Evolutionary conservation across 2,329 filamentous ascomycete species (phyloP).

Genomic region (Phyllosticta citribraziliensis): DNA sequence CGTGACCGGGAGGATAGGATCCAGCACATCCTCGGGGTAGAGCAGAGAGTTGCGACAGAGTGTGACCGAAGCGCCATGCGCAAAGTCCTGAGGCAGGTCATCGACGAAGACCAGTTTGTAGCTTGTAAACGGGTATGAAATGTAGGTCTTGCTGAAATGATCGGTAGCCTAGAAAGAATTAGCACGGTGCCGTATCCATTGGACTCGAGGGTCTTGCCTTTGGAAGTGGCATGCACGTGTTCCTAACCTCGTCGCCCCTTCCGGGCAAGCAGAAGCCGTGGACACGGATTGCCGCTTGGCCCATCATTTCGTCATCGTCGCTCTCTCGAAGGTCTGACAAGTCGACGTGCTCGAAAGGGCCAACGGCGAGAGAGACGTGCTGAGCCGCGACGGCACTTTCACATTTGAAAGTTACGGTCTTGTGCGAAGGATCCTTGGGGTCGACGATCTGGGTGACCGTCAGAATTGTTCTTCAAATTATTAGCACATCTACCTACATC

Average conservation of each 20-base stretch:
- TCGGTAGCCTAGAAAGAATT: constrained; percentile 57
- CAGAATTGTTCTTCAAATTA: constrained; percentile 10
- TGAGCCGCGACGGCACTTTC: constrained; percentile 49
- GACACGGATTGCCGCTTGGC: constrained; percentile 77
- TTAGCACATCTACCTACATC: constrained; percentile 41
- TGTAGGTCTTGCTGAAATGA: constrained; percentile 78
- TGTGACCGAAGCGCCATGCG: constrained; percentile 71
- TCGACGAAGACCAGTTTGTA: constrained; percentile 95
- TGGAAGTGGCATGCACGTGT: constrained; percentile 77
- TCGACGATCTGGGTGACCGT: constrained; percentile 47
- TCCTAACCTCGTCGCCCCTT: constrained; percentile 69
- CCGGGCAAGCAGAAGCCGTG: constrained; percentile 86
- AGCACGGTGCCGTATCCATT: constrained; percentile 12
- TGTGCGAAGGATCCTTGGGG: constrained; percentile 66
- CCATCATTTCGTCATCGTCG: constrained; percentile 84
- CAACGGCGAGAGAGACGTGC: constrained; percentile 87
- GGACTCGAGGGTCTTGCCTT: constrained; percentile 22
- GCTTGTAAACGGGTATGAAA: constrained; percentile 80
- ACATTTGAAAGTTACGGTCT: constrained; percentile 77
- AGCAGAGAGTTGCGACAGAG: constrained; percentile 81
- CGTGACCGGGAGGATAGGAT: constrained; percentile 73
- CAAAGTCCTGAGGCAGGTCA: constrained; percentile 66
- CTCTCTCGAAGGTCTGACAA: constrained; percentile 80
- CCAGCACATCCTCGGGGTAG: constrained; percentile 75
- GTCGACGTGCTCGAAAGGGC: constrained; percentile 90